phyloP scores from a whole-genome alignment of 1,284 basidiomycete genomes.

The Heterobasidion irregulare region DNA sequence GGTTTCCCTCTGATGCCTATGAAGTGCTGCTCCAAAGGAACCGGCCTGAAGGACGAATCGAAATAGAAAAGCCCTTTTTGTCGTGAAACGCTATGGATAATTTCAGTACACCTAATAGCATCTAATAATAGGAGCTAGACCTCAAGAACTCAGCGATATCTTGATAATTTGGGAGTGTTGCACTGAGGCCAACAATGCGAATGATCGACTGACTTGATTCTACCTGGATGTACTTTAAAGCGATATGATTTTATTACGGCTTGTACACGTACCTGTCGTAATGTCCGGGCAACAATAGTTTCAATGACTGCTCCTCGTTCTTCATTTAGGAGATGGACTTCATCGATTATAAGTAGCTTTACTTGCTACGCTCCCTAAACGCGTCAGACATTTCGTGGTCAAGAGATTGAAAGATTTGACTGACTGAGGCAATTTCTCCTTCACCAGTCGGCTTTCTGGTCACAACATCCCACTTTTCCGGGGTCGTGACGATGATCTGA shows the following conservation, averaged over 20 bases:
- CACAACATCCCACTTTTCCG: conserved; percentile 99
- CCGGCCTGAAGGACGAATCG: conserved; percentile 94
- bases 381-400: neutral
- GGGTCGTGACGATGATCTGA: conserved; percentile 98
- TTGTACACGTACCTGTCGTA: conserved; percentile 64
- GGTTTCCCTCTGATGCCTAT: conserved; percentile 93
- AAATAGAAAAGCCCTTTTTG: conserved; percentile 97
- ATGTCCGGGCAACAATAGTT: conserved; percentile 93
- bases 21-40: conserved; percentile 98
- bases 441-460: conserved; percentile 96
- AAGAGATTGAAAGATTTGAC: neutral
- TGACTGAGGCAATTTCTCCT: conserved; percentile 86
- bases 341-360: conserved; percentile 95
- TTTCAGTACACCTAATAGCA: too few relatives aligned
- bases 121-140: conserved; percentile 27
- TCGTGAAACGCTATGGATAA: conserved; percentile 64
- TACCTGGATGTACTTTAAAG: conserved; percentile 40
- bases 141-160: conserved; percentile 96
- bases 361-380: conserved; percentile 52
- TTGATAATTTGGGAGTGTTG: conserved; percentile 95
- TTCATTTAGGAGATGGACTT: conserved; percentile 96
- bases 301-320: conserved; percentile 98
- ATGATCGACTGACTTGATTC: conserved; percentile 97
- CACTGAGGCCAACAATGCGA: conserved; percentile 97
- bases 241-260: neutral